Evolutionary conservation across 2,329 filamentous ascomycete genomes (phyloP), one percentile per base, ranked within the genome.

Genomic region (Ophiostoma novo-ulmi): DNA sequence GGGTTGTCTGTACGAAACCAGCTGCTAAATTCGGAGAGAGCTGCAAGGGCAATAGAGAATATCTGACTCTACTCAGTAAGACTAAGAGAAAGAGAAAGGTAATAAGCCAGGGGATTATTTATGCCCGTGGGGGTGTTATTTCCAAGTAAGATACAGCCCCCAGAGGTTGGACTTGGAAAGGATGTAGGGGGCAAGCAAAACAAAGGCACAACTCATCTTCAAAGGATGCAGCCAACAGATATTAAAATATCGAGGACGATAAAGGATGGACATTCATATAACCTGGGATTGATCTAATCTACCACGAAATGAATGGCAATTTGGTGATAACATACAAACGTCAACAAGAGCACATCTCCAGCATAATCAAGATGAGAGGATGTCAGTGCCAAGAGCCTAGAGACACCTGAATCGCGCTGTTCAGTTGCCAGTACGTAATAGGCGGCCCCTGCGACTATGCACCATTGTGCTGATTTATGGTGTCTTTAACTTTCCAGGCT

Each of bases 351-450:
- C 17, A 35, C 22, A 31, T 26, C 22, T 5, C 35, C 13, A 61
- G 13, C 55, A 20, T 35, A 10, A 4, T 6, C n/a, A n/a, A 55
- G 52, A 35, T 36, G 58, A 63, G 26, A 63, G 13, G 58, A 35
- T 11, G 6, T 22, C 20, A n/a, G 8, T 17, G 58, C 61, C 61
- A 58, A 58, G 52, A 58, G 52, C 52, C 52, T 58, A 58, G 52
- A 22, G 52, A 58, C 8, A 58, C 52, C 52, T 26, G 22, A 26
- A 13, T 26, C 52, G n/a, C 6, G 35, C 35, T 36, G 61, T 10
- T n/a, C 7, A 64, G 35, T 64, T 64, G 61, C 61, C 61, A 64
- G 61, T 64, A 64, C 61, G 61, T 64, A 64, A 64, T 64, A 38
- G 17, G 31, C 61, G 35, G 61, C 61, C 61, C 61, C 35, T 64